These are phyloP conservation scores for Colletotrichum sp. DNA, from an alignment of 2,329 filamentous ascomycete genomes.

Conservation along the genomic window DNA sequence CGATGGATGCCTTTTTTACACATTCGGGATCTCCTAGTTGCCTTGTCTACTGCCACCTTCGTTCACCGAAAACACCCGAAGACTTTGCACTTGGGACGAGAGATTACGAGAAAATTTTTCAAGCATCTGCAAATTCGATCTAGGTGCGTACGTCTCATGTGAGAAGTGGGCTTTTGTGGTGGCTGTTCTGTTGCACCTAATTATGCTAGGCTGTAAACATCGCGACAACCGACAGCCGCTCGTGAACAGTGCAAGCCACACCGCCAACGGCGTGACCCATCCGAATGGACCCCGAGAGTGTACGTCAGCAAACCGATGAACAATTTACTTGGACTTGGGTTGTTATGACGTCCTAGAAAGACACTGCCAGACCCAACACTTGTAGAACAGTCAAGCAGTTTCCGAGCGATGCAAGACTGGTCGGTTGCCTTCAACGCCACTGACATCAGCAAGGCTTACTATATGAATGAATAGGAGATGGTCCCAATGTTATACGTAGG, in stretches of 20 bases:
- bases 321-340: background rate
- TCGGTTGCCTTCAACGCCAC: background rate
- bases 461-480: too few species aligned
- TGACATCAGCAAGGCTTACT: background rate
- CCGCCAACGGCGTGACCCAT: background rate
- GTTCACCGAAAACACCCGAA: background rate
- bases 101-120: background rate
- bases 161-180: background rate
- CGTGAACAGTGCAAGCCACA: background rate
- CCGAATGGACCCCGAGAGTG: background rate
- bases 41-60: background rate
- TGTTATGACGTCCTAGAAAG: background rate
- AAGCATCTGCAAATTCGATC: background rate
- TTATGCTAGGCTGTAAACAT: background rate
- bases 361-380: background rate
- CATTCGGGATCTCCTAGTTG: background rate
- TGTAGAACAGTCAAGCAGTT: background rate
- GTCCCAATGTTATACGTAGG: too few species aligned
- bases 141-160: background rate
- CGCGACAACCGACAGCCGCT: background rate
- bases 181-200: background rate
- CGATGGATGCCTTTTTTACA: background rate
- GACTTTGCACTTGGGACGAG: background rate
- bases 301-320: background rate
- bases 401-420: background rate